Conservation (phyloP, 768 basidiomycete species). For the Boletus rubropictus region DNA sequence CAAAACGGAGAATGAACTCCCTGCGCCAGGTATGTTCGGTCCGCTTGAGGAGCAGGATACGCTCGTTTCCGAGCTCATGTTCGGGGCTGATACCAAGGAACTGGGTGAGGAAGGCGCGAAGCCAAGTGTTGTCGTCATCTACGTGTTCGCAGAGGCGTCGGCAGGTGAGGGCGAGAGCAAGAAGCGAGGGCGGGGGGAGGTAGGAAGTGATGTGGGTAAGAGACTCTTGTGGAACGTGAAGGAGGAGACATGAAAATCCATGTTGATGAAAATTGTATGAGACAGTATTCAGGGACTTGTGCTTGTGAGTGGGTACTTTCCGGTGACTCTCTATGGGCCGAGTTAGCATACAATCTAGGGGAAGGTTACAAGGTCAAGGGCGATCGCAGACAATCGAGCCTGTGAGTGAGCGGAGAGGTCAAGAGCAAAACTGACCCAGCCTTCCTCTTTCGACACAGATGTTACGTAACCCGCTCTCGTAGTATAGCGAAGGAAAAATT, state of each 20-base stretch:
- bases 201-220: conserved; percentile 73
- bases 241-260: conserved; percentile 47
- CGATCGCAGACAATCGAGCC: conserved; percentile 22
- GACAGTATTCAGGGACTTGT: conserved; percentile 24
- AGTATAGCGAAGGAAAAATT: background rate
- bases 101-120: conserved; percentile 63
- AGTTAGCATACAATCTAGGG: conserved; percentile 61
- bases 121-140: conserved; percentile 77
- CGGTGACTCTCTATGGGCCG: conserved; percentile 40
- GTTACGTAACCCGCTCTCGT: conserved; percentile 8
- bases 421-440: background rate
- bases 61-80: conserved; percentile 42
- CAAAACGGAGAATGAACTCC: conserved; percentile 59
- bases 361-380: conserved; percentile 5
- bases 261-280: conserved; percentile 34
- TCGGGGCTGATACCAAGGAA: conserved; percentile 66
- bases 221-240: conserved; percentile 55
- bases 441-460: background rate
- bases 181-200: conserved; percentile 58
- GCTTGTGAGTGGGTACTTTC: conserved; percentile 31
- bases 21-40: conserved; percentile 59
- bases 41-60: conserved; percentile 49
- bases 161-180: conserved; percentile 51
- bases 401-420: conserved; percentile 8
- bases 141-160: conserved; percentile 55